Base-by-base conservation (phyloP, 768 basidiomycete genomes). In the Rossbeevera mucosa region DNA sequence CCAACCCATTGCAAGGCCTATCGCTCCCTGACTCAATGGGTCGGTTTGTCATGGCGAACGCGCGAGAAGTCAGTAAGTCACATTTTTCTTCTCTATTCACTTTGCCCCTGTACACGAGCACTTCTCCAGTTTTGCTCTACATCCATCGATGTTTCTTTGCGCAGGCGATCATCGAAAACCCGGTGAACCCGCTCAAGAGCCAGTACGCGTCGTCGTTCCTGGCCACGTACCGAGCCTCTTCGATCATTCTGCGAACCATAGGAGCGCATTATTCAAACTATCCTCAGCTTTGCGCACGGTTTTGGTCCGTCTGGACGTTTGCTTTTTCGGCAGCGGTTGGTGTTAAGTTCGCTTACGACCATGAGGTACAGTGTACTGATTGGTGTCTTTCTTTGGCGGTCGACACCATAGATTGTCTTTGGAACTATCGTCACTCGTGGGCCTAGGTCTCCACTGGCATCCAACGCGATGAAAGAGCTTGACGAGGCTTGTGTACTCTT, bases 391-490 rank as follows among this genome's bases (percentile, higher is more conserved):
- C 41, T 7, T 42, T 3, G 13, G 13, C 2, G 12, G 7, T 14
- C 21, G 40, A 13, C 14, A 20, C 8, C 24, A 30, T 52, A 89
- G 87, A 77, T 88, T 9, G 83, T 91, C 14, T 86, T 91, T 59
- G 90, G 87, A 4, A 84, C 86, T 4, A 83, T 91, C 18, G 89
- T 86, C 2, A 87, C 85, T 3, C 79, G 85, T 25, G 82, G 84
- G 3, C 89, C 89, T 5, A 72, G 78, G 6, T 87, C 83, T 1
- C 80, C 84, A 0, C 64, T 91, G 11, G 89, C 88, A 0, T 67
- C 75, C 12, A 74, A 78, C 2, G 89, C 89, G 4, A 81, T 90
- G 69, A 66, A 73, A 18, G 85, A 91, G 58, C 74, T 91, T 7
- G 85, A 88, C 25, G 77, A 80, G 40, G 86, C 85, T 0, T 82